Conservation (phyloP, 1,139 yeast species). For the Meyerozyma elateridarum region DNA sequence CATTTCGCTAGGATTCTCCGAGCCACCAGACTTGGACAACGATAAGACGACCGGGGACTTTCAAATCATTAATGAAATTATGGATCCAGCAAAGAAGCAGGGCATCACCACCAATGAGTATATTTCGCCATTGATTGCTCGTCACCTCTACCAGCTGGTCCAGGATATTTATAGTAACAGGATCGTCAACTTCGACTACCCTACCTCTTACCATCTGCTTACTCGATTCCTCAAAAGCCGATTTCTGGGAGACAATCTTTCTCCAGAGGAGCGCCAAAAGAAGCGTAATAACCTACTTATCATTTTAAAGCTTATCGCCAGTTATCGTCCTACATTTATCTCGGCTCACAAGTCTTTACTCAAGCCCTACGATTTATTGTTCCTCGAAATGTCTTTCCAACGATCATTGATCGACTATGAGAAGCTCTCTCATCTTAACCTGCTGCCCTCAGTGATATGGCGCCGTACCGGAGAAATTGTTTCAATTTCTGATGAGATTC, state of each 20-base stretch:
- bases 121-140: conserved; percentile 52
- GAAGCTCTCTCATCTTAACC: conserved; percentile 49
- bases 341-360: conserved; percentile 63
- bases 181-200: conserved; percentile 59
- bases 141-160: conserved; percentile 59
- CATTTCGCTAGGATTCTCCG: conserved; percentile 35
- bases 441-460: conserved; percentile 74
- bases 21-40: conserved; percentile 3
- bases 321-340: conserved; percentile 67
- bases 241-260: conserved; percentile 39
- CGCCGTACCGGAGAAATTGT: conserved; percentile 75
- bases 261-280: conserved; percentile 25
- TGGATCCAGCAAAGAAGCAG: conserved; percentile 6
- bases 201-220: conserved; percentile 60
- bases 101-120: conserved; percentile 26
- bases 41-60: conserved; percentile 4
- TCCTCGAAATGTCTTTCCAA: conserved; percentile 67
- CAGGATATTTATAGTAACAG: conserved; percentile 58
- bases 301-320: conserved; percentile 62
- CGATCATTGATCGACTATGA: conserved; percentile 66
- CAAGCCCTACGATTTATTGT: conserved; percentile 60
- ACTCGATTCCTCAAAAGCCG: conserved; percentile 51
- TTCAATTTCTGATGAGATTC: conserved; percentile 62
- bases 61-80: conserved; percentile 9
- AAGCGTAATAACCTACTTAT: conserved; percentile 46